Conservation (phyloP, 768 basidiomycete species). For the Cubamyces lactineus region DNA sequence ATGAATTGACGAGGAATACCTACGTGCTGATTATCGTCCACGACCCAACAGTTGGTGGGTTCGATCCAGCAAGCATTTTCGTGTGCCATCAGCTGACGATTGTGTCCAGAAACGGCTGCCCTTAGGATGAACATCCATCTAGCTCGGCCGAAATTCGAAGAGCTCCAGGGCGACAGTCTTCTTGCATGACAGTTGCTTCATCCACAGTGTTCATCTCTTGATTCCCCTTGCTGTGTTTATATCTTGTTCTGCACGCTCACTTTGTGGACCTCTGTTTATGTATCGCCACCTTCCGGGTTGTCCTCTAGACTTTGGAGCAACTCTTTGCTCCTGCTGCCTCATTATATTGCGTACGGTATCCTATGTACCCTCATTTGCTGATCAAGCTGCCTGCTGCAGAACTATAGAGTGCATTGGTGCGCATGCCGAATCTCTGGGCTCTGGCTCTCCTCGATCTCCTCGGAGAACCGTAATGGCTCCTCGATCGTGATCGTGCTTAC, state of each 20-base stretch:
- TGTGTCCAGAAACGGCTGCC: constrained; percentile 76
- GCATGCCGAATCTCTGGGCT: neutral
- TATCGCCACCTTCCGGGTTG: too few relatives aligned
- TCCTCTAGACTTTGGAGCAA: too few relatives aligned
- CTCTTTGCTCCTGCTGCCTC: too few relatives aligned
- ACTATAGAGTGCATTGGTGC: neutral
- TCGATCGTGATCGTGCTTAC: constrained; percentile 9
- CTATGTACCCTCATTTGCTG: too few relatives aligned
- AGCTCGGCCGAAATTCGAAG: constrained; percentile 86
- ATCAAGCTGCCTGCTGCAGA: too few relatives aligned
- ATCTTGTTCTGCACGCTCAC: neutral
- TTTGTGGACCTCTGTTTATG: neutral
- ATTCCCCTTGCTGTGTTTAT: neutral
- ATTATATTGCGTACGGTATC: too few relatives aligned
- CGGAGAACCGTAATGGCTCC: neutral
- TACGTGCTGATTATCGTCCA: constrained; percentile 90
- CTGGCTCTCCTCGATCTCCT: constrained; percentile 4
- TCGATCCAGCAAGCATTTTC: neutral
- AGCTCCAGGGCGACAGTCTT: constrained; percentile 78
- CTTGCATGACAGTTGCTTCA: constrained; percentile 11
- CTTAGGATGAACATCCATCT: constrained; percentile 86
- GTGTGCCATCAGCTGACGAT: constrained; percentile 5
- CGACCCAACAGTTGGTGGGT: constrained; percentile 83
- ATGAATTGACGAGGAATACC: constrained; percentile 91
- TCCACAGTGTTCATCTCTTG: neutral